Evolutionary conservation across 805 yeast species (phyloP).

Genomic region (Pichia thaimueangensis): DNA sequence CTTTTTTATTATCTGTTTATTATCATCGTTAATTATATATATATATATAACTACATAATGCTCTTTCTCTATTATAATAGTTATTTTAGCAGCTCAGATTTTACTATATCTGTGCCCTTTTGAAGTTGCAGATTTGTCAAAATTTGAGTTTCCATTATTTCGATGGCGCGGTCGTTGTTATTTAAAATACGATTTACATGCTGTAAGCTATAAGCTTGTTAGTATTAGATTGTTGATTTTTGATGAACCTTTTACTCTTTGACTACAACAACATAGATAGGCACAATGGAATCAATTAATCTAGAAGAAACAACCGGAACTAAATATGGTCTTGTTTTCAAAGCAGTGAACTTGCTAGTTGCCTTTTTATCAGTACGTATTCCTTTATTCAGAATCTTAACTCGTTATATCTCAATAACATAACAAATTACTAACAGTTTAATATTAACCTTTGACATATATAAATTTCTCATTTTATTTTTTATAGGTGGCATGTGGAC

Average conservation of each 20-base stretch:
- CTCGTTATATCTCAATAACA: not conserved
- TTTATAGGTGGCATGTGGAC: conserved; percentile 39
- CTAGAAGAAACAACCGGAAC: conserved; percentile 33
- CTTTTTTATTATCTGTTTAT: not conserved
- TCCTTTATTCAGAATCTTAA: not conserved
- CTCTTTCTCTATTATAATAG: not conserved
- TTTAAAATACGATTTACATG: no score
- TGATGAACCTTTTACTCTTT: no score
- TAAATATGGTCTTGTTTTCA: conserved; percentile 36
- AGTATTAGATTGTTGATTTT: no score
- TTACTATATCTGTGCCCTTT: no score
- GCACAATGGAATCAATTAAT: conserved; percentile 35
- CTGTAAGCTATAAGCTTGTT: no score
- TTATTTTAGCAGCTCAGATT: conserved; percentile 1
- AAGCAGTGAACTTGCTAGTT: conserved; percentile 46
- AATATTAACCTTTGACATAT: not conserved
- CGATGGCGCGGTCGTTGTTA: no score
- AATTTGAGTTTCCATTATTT: no score
- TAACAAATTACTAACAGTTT: not conserved
- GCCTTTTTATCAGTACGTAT: conserved; percentile 47
- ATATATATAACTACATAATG: conserved; percentile 3
- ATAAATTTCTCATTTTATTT: not conserved
- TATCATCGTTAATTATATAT: conserved; percentile 1
- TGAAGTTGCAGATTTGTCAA: no score
- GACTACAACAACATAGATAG: no score